These are phyloP conservation scores for Ganoderma lucidum DNA, from an alignment of 1,284 basidiomycete genomes.

Conservation along the genomic window DNA sequence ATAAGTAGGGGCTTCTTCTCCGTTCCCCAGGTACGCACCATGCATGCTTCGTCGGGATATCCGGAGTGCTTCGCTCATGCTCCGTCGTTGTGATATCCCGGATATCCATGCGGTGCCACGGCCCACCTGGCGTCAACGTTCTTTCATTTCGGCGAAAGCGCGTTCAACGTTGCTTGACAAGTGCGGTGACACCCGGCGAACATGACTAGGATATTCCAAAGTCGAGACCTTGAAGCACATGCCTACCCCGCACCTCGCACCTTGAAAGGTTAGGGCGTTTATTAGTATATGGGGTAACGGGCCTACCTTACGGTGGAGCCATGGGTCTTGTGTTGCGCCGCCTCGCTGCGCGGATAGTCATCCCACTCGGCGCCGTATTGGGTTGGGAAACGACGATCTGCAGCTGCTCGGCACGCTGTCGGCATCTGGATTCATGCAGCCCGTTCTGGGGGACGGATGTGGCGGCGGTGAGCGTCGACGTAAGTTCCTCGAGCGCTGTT, in stretches of 20 bases:
- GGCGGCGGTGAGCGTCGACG: neutral
- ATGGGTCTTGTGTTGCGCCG: neutral
- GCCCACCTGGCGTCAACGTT: neutral
- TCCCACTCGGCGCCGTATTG: neutral
- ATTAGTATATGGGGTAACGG: neutral
- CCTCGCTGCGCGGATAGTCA: neutral
- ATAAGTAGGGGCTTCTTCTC: neutral
- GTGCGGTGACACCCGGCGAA: neutral
- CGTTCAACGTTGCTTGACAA: neutral
- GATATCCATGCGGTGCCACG: neutral
- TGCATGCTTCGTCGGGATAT: conserved; percentile 1
- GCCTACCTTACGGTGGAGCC: neutral
- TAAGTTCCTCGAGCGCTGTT: neutral
- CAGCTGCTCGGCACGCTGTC: neutral
- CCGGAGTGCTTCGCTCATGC: neutral
- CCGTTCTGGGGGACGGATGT: neutral
- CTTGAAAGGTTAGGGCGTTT: neutral
- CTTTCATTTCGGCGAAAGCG: neutral
- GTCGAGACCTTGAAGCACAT: neutral
- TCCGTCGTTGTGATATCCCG: neutral
- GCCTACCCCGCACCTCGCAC: neutral
- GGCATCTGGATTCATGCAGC: neutral
- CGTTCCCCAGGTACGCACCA: neutral
- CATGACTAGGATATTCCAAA: neutral
- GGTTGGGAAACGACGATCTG: conserved; percentile 2